Evolutionary conservation across 805 yeast species (phyloP), one percentile per base, ranked within the genome.

Genomic region (Barnettozyma wickerhamii): DNA sequence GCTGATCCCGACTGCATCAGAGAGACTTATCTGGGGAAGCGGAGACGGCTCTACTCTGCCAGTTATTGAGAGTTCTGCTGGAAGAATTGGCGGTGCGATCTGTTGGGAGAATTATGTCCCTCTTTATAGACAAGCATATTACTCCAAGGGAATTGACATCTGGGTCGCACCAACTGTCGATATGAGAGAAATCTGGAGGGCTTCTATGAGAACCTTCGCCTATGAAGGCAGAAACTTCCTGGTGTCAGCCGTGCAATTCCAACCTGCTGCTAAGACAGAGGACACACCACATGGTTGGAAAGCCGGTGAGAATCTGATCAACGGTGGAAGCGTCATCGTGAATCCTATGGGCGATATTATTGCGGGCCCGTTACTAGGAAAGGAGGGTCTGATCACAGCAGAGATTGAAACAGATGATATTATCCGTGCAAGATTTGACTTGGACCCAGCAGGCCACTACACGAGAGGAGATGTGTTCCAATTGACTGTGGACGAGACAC

Each of bases 51-150:
- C 72, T 5, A 68, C 72, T 2, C 47, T 71, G 35, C 61, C 65
- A 4, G 65, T 64, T 10, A 62, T 65, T 23, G 63, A 68, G 15
- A 50, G 63, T 17, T 43, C 53, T 2, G 64, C 53, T 5, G 70
- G 71, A 17, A 56, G 55, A 35, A 43, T 69, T n/a, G 74, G 74
- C 14, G 74, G 71, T 18, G 72, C 65, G 24, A 68, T 69, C 35
- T 71, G 75, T 52, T 69, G 75, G 74, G 75, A 71, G 42, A 69
- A 69, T 49, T 62, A 60, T 50, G 59, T 66, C 51, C 74, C 74
- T 4, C 47, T 68, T 40, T 52, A 62, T 40, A 60, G 74, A 51
- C 56, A 60, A 19, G 63, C 72, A 1, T 63, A 65, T 56, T 69
- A 70, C 41, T 62, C 69, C 19, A 69, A 70, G 43, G 69, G 68